phyloP scores from a whole-genome alignment of 352 stramenopile genomes.

The Globisporangium canariense region DNA sequence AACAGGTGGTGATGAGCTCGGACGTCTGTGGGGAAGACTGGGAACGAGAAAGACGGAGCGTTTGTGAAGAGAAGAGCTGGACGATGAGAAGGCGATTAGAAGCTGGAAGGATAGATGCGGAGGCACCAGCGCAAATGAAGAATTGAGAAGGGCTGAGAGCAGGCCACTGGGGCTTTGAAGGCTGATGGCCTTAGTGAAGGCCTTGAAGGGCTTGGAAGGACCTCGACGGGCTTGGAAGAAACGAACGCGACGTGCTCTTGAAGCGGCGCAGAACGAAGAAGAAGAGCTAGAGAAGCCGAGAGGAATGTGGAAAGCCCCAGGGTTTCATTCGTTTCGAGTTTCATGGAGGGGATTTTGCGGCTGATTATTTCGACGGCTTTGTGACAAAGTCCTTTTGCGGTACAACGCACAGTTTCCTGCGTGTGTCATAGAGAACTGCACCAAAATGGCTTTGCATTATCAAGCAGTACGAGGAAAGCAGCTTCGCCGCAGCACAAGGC shows the following conservation, averaged over 20 bases:
- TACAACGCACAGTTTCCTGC: no score
- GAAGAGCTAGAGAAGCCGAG: neutral
- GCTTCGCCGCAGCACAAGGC: no score
- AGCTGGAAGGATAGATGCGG: conserved; percentile 2
- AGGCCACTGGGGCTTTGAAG: neutral
- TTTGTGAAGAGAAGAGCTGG: neutral
- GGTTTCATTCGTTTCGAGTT: neutral
- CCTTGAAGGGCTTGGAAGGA: neutral
- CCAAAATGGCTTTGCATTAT: no score
- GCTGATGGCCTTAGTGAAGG: neutral
- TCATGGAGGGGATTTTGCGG: neutral
- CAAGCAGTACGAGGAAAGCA: no score
- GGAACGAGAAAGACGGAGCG: neutral
- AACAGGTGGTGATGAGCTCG: neutral
- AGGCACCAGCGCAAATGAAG: conserved; percentile 2
- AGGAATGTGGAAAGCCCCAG: neutral
- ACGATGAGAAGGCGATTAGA: neutral
- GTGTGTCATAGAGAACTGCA: no score
- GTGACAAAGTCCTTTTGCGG: no score
- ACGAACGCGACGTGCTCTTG: neutral
- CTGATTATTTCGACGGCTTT: no score
- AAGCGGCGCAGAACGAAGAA: conserved; percentile 2
- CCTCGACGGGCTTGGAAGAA: neutral
- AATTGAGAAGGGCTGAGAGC: conserved; percentile 3
- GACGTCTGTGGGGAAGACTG: neutral